Percentiles rank a stretch among this genome's conserved stretches.
These are phyloP conservation scores for Echeveria elegans DNA, from an alignment of 164 flowering plant species.

Conservation along the genomic window DNA sequence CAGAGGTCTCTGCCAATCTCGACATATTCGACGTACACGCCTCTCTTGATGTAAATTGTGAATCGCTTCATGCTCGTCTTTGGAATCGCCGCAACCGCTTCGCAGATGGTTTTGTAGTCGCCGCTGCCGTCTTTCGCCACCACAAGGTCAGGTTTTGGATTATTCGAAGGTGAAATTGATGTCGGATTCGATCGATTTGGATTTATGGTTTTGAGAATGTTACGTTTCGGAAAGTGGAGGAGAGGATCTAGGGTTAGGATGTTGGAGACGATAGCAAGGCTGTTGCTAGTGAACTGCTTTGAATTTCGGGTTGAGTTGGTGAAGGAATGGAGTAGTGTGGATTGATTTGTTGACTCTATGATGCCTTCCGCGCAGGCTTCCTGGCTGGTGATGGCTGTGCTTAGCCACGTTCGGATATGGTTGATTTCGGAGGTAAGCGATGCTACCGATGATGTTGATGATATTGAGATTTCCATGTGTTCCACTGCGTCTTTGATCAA, in stretches of 20 bases:
- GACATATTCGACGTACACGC: conserved; percentile 13
- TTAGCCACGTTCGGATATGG: conserved; percentile 31
- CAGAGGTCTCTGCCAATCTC: conserved; percentile 4
- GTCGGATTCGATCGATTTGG: too few species aligned
- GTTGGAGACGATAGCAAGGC: conserved; percentile 12
- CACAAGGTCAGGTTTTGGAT: conserved; percentile 1
- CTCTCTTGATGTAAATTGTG: conserved; percentile 17
- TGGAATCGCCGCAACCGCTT: conserved; percentile 17
- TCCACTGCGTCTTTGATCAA: conserved; percentile 32
- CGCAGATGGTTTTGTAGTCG: conserved; percentile 13
- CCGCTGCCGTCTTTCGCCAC: conserved; percentile 23
- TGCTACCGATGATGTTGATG: conserved; percentile 15
- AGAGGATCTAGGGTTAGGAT: background rate
- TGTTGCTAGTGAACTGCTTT: conserved; percentile 14
- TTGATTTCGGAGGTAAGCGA: too few species aligned
- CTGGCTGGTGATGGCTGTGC: conserved; percentile 30
- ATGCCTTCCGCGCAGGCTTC: conserved; percentile 23
- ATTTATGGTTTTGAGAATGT: background rate
- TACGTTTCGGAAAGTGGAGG: background rate
- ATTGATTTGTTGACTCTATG: background rate
- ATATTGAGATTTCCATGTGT: conserved; percentile 20
- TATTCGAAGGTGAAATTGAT: too few species aligned
- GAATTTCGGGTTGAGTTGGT: background rate
- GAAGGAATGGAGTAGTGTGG: background rate
- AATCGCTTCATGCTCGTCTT: conserved; percentile 5